These are phyloP conservation scores for Sergeia podlipaevii DNA, from an alignment of 208 protist genomes.

Conservation along the genomic window DNA sequence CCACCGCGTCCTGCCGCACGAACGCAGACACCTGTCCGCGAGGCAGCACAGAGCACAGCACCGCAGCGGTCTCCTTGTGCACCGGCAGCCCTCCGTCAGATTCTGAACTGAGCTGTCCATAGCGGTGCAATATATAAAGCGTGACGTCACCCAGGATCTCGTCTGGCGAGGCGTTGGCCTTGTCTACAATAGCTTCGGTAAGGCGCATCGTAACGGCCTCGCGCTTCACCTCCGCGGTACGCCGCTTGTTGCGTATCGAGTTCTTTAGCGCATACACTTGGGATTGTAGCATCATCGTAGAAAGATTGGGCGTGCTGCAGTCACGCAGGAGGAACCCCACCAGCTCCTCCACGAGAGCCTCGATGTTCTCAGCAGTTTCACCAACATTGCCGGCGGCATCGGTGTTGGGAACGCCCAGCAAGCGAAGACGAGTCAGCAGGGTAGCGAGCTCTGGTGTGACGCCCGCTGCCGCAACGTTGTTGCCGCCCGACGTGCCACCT, in stretches of 20 bases:
- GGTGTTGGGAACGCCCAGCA: constrained; percentile 30
- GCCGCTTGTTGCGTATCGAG: constrained; percentile 27
- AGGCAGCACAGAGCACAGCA: constrained; percentile 70
- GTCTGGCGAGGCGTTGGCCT: constrained; percentile 44
- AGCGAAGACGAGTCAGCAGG: constrained; percentile 63
- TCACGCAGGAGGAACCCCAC: constrained; percentile 46
- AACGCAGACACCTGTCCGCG: constrained; percentile 60
- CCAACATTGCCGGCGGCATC: constrained; percentile 70
- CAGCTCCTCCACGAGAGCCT: constrained; percentile 52
- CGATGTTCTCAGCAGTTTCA: constrained; percentile 49
- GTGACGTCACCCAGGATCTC: constrained; percentile 67
- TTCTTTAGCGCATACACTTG: constrained; percentile 32
- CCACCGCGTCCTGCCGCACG: constrained; percentile 53
- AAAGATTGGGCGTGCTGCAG: constrained; percentile 50
- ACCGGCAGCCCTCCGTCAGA: constrained; percentile 12
- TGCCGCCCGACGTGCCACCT: neutral
- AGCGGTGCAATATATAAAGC: constrained; percentile 67
- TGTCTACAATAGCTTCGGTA: constrained; percentile 43
- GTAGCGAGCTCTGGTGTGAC: constrained; percentile 63
- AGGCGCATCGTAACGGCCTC: constrained; percentile 68
- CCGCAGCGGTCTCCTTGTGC: constrained; percentile 56
- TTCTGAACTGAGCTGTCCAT: constrained; percentile 22
- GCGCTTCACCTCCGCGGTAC: constrained; percentile 47
- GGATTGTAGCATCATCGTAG: constrained; percentile 57
- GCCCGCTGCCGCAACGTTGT: constrained; percentile 6